These are phyloP conservation scores for Debaryomyces fabryi DNA, from an alignment of 1,139 yeast genomes.

Conservation along the genomic window DNA sequence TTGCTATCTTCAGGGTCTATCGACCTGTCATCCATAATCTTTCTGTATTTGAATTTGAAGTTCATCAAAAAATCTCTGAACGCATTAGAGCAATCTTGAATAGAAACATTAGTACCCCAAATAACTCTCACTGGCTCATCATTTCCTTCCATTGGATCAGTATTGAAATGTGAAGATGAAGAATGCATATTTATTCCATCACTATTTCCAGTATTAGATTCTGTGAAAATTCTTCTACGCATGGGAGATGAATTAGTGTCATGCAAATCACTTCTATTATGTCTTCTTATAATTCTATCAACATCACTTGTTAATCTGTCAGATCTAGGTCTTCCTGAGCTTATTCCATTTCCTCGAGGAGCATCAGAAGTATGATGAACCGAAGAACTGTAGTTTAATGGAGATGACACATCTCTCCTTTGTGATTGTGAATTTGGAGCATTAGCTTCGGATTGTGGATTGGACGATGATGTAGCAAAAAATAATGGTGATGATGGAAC, in stretches of 20 bases:
- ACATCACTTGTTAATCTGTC: constrained; percentile 45
- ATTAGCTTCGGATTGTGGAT: constrained; percentile 41
- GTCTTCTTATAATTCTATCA: constrained; percentile 46
- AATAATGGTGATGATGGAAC: constrained; percentile 72
- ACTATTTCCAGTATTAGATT: constrained; percentile 17
- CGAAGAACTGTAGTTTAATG: constrained; percentile 49
- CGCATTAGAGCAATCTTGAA: constrained; percentile 77
- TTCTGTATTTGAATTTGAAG: constrained; percentile 79
- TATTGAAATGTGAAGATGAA: constrained; percentile 32
- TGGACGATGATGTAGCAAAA: constrained; percentile 57
- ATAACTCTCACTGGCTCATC: constrained; percentile 85
- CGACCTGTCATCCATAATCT: constrained; percentile 44
- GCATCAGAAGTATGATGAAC: constrained; percentile 40
- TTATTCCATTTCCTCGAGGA: constrained; percentile 18
- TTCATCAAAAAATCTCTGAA: constrained; percentile 84
- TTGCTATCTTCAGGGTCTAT: constrained; percentile 66
- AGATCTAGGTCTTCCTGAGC: constrained; percentile 27
- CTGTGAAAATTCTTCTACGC: constrained; percentile 40
- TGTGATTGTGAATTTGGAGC: constrained; percentile 24
- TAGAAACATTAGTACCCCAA: constrained; percentile 98
- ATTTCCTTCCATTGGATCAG: constrained; percentile 28
- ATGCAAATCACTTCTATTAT: constrained; percentile 46
- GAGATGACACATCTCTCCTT: constrained; percentile 42
- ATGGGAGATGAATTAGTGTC: constrained; percentile 47
- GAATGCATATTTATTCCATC: constrained; percentile 7